A percentile compares a stretch with the other conserved stretches of the same genome.
These are phyloP conservation scores for Globisporangium recalcitrans DNA, from an alignment of 352 stramenopile genomes.

Conservation along the genomic window DNA sequence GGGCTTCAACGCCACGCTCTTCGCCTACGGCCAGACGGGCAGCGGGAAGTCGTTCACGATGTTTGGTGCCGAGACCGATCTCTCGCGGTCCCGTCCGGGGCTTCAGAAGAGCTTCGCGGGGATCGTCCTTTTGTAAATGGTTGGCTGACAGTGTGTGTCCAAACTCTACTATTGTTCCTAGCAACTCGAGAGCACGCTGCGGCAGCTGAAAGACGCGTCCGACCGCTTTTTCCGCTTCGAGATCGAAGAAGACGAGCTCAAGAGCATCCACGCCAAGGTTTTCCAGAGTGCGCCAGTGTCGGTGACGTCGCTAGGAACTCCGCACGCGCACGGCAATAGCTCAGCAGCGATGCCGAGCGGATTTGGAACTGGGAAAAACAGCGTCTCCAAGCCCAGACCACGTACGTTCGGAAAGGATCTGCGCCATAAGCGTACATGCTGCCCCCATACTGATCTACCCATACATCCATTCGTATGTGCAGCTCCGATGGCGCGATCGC, in stretches of 20 bases:
- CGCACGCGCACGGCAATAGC: too few relatives aligned
- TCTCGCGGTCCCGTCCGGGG: constrained; percentile 61
- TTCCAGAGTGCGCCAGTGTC: constrained; percentile 25
- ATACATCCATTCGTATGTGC: not conserved
- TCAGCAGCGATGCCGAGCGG: not conserved
- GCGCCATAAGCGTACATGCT: not conserved
- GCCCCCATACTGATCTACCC: not conserved
- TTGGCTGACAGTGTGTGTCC: not conserved
- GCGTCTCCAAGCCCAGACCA: constrained; percentile 21
- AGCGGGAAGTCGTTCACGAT: constrained; percentile 87
- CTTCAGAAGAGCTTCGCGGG: constrained; percentile 81
- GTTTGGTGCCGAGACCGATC: constrained; percentile 72
- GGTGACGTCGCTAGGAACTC: not conserved
- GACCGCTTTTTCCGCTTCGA: constrained; percentile 92
- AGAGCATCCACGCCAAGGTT: constrained; percentile 49
- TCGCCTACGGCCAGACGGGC: constrained; percentile 81
- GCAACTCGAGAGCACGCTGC: constrained; percentile 61
- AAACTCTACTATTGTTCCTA: constrained; percentile 14
- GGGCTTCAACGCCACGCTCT: constrained; percentile 83
- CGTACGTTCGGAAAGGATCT: constrained; percentile 11
- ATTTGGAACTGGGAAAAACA: not conserved
- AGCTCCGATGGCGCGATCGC: constrained; percentile 16
- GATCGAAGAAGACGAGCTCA: constrained; percentile 91
- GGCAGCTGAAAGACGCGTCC: constrained; percentile 68
- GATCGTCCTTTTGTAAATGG: constrained; percentile 48